Percentiles rank a stretch among this genome's conserved stretches.
Conservation (phyloP, 805 yeast species). For the Brettanomyces anomalus region DNA sequence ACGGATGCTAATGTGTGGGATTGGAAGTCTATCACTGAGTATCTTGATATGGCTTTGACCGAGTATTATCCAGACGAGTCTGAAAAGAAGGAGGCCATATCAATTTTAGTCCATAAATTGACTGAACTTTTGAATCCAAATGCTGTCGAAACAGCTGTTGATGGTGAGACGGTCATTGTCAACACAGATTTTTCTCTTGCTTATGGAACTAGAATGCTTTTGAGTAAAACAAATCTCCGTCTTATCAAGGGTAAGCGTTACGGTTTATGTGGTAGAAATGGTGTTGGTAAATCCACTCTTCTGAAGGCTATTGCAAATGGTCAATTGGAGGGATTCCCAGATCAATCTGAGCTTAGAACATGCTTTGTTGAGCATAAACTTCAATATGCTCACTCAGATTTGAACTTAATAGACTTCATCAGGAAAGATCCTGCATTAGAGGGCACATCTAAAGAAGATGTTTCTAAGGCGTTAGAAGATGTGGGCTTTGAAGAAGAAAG, state of each 20-base stretch:
- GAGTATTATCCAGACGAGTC: conserved; percentile 26
- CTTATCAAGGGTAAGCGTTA: conserved; percentile 91
- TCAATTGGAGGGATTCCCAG: conserved; percentile 95
- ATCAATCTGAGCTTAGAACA: conserved; percentile 74
- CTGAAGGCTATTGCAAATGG: conserved; percentile 97
- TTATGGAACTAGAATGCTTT: conserved; percentile 93
- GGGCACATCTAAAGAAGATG: conserved; percentile 56
- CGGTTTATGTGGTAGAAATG: conserved; percentile 96
- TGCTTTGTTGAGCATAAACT: conserved; percentile 96
- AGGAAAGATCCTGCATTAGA: conserved; percentile 79
- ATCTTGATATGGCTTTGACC: conserved; percentile 33
- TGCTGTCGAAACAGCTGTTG: conserved; percentile 48
- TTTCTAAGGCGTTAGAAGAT: conserved; percentile 62
- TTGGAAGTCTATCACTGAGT: conserved; percentile 55
- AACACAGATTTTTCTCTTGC: conserved; percentile 94
- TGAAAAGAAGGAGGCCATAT: conserved; percentile 31
- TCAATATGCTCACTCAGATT: conserved; percentile 89
- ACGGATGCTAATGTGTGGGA: conserved; percentile 66
- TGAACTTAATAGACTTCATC: conserved; percentile 81
- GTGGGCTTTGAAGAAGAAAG: conserved; percentile 93
- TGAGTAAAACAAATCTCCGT: conserved; percentile 85
- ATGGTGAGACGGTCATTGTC: conserved; percentile 85
- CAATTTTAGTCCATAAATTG: conserved; percentile 36
- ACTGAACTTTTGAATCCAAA: conserved; percentile 47
- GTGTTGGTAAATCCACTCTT: conserved; percentile 97